Conservation (phyloP, 139 green algal species). For the Pseudopediastrum boryanum region DNA sequence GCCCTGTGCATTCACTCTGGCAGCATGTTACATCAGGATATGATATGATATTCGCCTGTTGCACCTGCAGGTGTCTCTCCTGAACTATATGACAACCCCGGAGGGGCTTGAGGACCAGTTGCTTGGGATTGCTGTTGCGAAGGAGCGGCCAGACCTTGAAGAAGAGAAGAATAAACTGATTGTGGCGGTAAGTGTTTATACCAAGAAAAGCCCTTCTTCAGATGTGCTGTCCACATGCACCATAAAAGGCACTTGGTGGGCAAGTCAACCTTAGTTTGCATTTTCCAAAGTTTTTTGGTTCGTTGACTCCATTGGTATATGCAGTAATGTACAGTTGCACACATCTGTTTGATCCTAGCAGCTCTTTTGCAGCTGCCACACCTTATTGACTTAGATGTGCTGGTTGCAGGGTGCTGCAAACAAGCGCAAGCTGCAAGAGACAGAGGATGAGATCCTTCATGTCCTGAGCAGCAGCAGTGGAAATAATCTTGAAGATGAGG, state of each 20-base stretch:
- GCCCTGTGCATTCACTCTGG: no score
- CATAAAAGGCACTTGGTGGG: no score
- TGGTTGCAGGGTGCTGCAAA: constrained; percentile 76
- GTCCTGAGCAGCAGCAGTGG: constrained; percentile 75
- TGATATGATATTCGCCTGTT: no score
- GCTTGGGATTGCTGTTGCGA: constrained; percentile 65
- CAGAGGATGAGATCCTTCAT: constrained; percentile 86
- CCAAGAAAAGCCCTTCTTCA: no score
- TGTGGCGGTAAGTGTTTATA: constrained; percentile 41
- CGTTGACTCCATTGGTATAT: no score
- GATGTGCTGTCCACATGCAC: no score
- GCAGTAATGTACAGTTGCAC: background rate
- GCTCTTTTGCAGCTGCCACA: no score
- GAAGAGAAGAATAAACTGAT: constrained; percentile 86
- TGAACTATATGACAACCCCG: constrained; percentile 88
- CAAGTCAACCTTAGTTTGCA: no score
- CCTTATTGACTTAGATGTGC: background rate
- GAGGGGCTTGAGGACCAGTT: constrained; percentile 86
- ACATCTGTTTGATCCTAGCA: background rate
- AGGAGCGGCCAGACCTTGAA: constrained; percentile 81
- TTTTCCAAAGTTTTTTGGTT: no score
- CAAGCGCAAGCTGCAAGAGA: constrained; percentile 82
- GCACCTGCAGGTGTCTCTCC: constrained; percentile 66
- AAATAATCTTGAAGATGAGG: constrained; percentile 88
- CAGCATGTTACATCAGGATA: no score